These are phyloP conservation scores for Rhodotorula paludigena DNA, from an alignment of 768 basidiomycete species.

Conservation along the genomic window DNA sequence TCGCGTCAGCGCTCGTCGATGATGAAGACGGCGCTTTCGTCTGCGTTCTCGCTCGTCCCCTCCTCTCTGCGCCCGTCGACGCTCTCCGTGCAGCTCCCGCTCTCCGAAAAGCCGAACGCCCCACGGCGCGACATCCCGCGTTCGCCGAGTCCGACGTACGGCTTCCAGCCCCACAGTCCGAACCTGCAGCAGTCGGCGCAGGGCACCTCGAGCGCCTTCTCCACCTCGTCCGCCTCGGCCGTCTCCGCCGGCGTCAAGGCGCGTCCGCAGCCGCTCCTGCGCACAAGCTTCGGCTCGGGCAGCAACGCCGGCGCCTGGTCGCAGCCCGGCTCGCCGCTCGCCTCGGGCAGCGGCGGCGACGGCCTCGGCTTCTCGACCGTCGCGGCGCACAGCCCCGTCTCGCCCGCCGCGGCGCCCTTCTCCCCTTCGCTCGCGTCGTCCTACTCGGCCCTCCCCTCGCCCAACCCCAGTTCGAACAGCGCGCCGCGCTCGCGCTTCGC, in stretches of 20 bases:
- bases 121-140: conserved; percentile 9
- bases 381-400: neutral
- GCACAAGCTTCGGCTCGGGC: too few relatives aligned
- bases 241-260: neutral
- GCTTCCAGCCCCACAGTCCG: neutral
- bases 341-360: neutral
- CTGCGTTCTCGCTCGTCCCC: conserved; percentile 28
- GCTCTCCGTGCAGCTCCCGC: neutral
- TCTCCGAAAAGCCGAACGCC: neutral
- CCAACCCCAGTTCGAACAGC: too few relatives aligned
- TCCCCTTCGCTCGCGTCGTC: too few relatives aligned
- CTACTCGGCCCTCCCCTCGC: too few relatives aligned
- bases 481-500: too few relatives aligned
- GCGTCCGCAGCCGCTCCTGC: conserved; percentile 1
- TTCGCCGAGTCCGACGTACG: conserved; percentile 4
- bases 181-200: neutral
- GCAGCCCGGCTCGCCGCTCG: neutral
- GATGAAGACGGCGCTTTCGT: conserved; percentile 33
- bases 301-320: neutral
- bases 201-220: conserved; percentile 1
- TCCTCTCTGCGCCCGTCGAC: conserved; percentile 12
- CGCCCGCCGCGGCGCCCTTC: too few relatives aligned
- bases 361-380: neutral
- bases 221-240: neutral
- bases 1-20: conserved; percentile 25